phyloP scores from a whole-genome alignment of 2,329 filamentous ascomycete genomes.

The Ascochyta viciae-villosae region DNA sequence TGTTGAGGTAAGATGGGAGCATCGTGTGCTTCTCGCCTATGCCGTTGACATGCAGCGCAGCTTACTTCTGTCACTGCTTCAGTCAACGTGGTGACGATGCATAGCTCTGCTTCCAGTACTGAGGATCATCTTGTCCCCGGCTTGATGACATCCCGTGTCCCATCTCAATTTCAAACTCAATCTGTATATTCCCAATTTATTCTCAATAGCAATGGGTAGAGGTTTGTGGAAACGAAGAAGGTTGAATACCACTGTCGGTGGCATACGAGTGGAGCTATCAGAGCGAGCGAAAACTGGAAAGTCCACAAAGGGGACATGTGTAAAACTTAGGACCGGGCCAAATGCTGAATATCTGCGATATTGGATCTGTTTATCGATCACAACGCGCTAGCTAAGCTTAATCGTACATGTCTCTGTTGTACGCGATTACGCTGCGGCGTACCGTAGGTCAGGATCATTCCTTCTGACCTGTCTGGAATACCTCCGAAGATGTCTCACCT shows the following conservation, averaged over 20 bases:
- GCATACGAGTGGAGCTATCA: background rate
- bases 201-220: background rate
- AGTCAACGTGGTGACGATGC: no score
- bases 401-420: background rate
- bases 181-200: background rate
- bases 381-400: background rate
- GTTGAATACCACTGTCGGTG: background rate
- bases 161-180: no score
- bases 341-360: background rate
- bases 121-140: no score
- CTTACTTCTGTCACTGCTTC: no score
- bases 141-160: background rate
- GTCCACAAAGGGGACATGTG: background rate
- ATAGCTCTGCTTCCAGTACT: no score
- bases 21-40: no score
- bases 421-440: background rate
- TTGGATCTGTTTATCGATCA: background rate
- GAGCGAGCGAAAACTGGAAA: background rate
- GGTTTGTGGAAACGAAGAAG: background rate
- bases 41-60: no score
- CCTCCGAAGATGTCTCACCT: conserved; percentile 3
- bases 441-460: background rate
- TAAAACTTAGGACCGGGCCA: background rate
- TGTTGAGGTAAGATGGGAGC: no score
- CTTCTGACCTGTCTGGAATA: background rate